Base-by-base conservation (phyloP, 1,284 basidiomycete genomes). In the Apiotrichum laibachii region DNA sequence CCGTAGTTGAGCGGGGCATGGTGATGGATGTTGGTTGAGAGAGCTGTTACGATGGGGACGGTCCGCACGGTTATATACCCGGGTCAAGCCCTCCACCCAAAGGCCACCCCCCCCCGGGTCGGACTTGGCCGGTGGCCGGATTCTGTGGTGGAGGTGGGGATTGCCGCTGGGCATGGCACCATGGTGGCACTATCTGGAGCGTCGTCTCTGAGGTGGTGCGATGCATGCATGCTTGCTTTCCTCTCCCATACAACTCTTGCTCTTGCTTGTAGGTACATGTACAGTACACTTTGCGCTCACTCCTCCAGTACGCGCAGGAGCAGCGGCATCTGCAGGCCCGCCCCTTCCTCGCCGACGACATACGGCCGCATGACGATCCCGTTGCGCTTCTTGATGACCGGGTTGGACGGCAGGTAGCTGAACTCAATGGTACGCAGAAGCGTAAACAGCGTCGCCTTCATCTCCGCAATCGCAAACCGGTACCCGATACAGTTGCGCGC, bases 401-500 rank as follows among this genome's bases (percentile, higher is more conserved):
- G 48, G 56, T 71, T 73, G 72, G 52, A 68, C 64, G 53, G 67
- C 5, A 82, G 78, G 26, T 83, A 76, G 44, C 82, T 80, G 55
- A 86, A 85, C 54, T 82, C 80, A 55, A 86, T 85, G 1, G 79
- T 78, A 13, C 84, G 79, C 2, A 86, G 67, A 15, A 86, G 77
- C 0, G 82, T 81, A 65, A 85, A 86, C 10, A 87, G 62, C 8
- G 86, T 75, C 0, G 81, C 83, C 68, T 86, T 86, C 73, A 82
- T 85, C 68, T 89, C 86, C 22, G 81, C 80, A 48, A 89, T 67
- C 9, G 87, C 86, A 67, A 89, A 88, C 64, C 82, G 82, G 72
- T 84, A 88, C 8, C 87, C 86, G 66, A 88, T 87, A 71, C 87
- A 88, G 44, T 85, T 84, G 56, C 88, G 78, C 64, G 84, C 82